phyloP scores from a whole-genome alignment of 208 protist species.

The Trypanosoma brucei region DNA sequence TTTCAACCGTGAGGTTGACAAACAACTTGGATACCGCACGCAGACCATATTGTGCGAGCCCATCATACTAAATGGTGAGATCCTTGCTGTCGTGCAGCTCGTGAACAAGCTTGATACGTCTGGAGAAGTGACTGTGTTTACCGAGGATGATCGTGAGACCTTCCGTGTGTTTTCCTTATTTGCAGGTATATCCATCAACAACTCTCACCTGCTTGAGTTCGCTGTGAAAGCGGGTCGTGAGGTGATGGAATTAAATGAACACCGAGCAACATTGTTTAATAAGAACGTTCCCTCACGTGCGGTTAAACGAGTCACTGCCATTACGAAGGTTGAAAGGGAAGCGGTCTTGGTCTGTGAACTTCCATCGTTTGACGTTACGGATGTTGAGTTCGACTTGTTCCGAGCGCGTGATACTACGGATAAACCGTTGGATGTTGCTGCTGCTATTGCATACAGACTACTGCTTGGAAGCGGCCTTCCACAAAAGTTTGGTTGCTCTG shows the following conservation, averaged over 20 bases:
- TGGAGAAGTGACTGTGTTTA: constrained; percentile 51
- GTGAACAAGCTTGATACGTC: constrained; percentile 72
- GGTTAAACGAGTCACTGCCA: constrained; percentile 19
- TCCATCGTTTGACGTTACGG: constrained; percentile 50
- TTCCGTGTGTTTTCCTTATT: constrained; percentile 80
- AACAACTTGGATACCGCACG: constrained; percentile 71
- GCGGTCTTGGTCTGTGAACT: constrained; percentile 35
- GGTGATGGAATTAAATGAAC: constrained; percentile 62
- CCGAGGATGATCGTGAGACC: constrained; percentile 43
- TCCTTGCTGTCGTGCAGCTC: constrained; percentile 80
- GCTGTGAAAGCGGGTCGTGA: constrained; percentile 65
- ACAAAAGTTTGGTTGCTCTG: constrained; percentile 69
- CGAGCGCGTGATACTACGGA: constrained; percentile 37
- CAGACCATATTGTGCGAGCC: constrained; percentile 76
- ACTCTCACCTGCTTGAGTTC: constrained; percentile 79
- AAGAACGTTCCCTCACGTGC: not conserved
- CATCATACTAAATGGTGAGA: constrained; percentile 59
- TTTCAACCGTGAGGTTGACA: constrained; percentile 80
- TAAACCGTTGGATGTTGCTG: constrained; percentile 46
- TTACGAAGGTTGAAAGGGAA: constrained; percentile 39
- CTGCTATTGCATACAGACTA: constrained; percentile 42
- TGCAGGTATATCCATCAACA: constrained; percentile 83
- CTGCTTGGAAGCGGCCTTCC: constrained; percentile 56
- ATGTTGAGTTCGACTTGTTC: constrained; percentile 66
- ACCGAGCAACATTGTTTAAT: constrained; percentile 20